Evolutionary conservation across 345 rosid genomes (phyloP), one percentile per base, ranked within the genome.

Genomic region (Moringa oleifera): DNA sequence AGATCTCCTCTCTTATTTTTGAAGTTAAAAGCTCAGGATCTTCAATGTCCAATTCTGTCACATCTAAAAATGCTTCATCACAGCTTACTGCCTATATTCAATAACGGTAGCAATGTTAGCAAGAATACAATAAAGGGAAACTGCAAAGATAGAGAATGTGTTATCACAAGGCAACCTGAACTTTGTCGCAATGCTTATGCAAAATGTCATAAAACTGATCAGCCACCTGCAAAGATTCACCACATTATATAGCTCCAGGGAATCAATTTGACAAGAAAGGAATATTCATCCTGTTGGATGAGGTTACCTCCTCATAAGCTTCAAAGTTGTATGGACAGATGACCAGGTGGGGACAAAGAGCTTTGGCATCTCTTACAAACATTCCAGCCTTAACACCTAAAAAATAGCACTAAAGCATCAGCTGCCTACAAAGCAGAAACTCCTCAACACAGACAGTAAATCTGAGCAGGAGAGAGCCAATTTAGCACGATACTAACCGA

Each of bases 11-110:
- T 58, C 98, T 83, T 73, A 93, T 81, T 57, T 56, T 61, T 67
- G 88, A 83, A 57, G 94, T 90, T 69, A 90, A 71, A 58, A 67
- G 37, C 59, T 81, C 80, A 59, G 91, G 87, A 64, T 89, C 94
- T 70, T 67, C 72, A 53, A 73, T 74, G 51, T 58, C 70, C 25
- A 78, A 68, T 68, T 83, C 79, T 17, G 85, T 76, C 37, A 86
- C 73, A 72, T 93, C 91, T 70, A 93, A 70, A 80, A 90, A 93
- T 53, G 98, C 98, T 80, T 93, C 98, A n/a, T 90, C 98, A 55
- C 98, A 93, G 77, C 98, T 93, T 64, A 93, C 78, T 33, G 98
- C 97, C 97, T 91, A 64, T 36, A 65, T 64, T 66, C 69, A 70
- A 45, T 58, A 68, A 52, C 23, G 68, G 62, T 16, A 58, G 41